Conservation (phyloP, 1,284 basidiomycete genomes). For the Termitomyces sp. region DNA sequence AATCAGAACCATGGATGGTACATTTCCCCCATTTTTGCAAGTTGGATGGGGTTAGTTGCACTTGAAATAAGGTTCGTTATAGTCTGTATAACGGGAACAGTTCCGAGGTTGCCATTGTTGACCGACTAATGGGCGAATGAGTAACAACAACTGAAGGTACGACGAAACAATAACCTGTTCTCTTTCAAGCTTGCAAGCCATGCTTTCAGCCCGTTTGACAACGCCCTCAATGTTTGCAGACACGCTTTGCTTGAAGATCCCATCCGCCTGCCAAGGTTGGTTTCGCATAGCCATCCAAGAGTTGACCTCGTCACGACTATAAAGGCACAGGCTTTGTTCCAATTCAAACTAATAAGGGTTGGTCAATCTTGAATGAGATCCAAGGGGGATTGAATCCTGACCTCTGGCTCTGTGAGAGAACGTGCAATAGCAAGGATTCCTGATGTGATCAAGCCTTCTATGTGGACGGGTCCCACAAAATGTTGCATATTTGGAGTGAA, state of each 20-base stretch:
- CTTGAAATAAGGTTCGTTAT: constrained; percentile 80
- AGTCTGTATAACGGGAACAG: constrained; percentile 70
- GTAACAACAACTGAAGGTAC: not conserved
- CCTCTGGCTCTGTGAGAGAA: constrained; percentile 89
- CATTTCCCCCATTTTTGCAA: constrained; percentile 77
- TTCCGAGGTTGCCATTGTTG: constrained; percentile 28
- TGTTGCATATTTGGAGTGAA: constrained; percentile 95
- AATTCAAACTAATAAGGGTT: constrained; percentile 67
- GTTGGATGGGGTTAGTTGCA: constrained; percentile 70
- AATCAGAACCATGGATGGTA: constrained; percentile 82
- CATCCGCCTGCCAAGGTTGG: constrained; percentile 51
- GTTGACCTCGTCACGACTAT: constrained; percentile 90
- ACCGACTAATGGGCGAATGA: constrained; percentile 20
- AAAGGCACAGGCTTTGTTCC: constrained; percentile 85
- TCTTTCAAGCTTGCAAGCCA: constrained; percentile 82
- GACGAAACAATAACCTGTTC: constrained; percentile 54
- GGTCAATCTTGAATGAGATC: constrained; percentile 2
- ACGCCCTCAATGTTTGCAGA: constrained; percentile 74
- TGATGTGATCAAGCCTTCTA: constrained; percentile 86
- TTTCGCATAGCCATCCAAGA: constrained; percentile 58
- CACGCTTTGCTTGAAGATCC: constrained; percentile 65
- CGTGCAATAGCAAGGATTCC: constrained; percentile 90
- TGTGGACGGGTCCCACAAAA: constrained; percentile 86
- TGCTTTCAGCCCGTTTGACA: constrained; percentile 79
- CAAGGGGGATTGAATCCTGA: constrained; percentile 27